Percentiles rank a stretch among this genome's conserved stretches.
phyloP scores from a whole-genome alignment of 768 basidiomycete species.

The Royoungia palumana region DNA sequence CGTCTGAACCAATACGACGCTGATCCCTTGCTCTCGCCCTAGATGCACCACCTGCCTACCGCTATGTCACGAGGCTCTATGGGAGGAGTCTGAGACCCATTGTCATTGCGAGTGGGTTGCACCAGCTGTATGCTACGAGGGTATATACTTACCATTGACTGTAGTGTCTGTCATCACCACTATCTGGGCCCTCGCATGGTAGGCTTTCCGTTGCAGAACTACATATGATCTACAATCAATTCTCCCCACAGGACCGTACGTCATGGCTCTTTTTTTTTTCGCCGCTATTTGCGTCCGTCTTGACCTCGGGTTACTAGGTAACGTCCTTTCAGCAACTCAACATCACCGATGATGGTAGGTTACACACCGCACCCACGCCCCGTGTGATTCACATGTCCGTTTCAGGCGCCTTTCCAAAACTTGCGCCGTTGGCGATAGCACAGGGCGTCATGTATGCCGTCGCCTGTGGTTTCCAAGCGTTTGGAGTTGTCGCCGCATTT shows the following conservation, averaged over 20 bases:
- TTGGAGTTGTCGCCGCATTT: constrained; percentile 50
- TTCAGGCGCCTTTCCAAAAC: constrained; percentile 40
- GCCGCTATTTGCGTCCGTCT: not conserved
- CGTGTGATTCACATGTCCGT: not conserved
- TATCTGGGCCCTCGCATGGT: constrained; percentile 65
- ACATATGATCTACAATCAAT: too few relatives aligned
- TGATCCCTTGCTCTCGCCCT: not conserved
- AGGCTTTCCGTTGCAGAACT: constrained; percentile 29
- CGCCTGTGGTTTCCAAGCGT: constrained; percentile 48
- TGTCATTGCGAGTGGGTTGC: constrained; percentile 44
- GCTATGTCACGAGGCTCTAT: constrained; percentile 56
- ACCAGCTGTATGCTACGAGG: not conserved
- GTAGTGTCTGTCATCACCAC: constrained; percentile 44
- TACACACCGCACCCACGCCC: not conserved
- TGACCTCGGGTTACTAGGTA: constrained; percentile 41
- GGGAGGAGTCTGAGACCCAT: constrained; percentile 57
- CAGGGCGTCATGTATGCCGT: constrained; percentile 57
- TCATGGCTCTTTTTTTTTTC: not conserved
- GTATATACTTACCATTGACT: not conserved
- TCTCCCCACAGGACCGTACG: constrained; percentile 22
- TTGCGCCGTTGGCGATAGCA: constrained; percentile 55
- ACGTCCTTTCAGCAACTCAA: constrained; percentile 56
- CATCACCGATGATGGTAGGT: constrained; percentile 49
- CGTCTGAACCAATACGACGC: not conserved
- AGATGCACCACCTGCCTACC: constrained; percentile 54